Evolutionary conservation across 2,329 filamentous ascomycete genomes (phyloP).

Genomic region (Fusarium verticillioides): DNA sequence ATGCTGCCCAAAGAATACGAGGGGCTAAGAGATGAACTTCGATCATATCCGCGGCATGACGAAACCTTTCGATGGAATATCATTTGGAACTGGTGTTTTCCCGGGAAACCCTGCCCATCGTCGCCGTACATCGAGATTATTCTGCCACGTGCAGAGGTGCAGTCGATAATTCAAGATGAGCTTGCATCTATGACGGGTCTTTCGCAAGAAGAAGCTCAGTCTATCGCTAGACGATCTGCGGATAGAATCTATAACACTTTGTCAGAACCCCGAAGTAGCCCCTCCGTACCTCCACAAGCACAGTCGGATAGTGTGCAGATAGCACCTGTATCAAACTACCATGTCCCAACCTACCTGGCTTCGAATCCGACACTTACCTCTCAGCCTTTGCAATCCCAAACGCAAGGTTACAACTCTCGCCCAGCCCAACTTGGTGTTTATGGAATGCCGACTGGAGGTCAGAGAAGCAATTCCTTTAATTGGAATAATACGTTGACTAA

Average conservation of each 20-base stretch:
- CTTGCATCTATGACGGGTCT: neutral
- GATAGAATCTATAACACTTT: neutral
- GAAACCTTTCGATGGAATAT: neutral
- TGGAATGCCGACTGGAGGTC: too few relatives aligned
- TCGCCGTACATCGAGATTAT: neutral
- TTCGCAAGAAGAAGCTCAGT: neutral
- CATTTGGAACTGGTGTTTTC: neutral
- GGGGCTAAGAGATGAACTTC: too few relatives aligned
- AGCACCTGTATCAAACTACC: rapidly evolving
- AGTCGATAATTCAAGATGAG: rapidly evolving
- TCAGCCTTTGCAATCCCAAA: neutral
- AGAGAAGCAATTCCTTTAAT: too few relatives aligned
- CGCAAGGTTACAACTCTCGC: neutral
- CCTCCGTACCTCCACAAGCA: neutral
- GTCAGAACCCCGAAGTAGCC: too few relatives aligned
- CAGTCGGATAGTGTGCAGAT: neutral
- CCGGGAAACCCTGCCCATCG: rapidly evolving
- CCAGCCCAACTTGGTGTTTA: too few relatives aligned
- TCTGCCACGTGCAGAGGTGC: neutral
- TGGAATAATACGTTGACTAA: neutral
- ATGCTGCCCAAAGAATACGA: too few relatives aligned
- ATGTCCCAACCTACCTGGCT: rapidly evolving
- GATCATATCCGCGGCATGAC: too few relatives aligned
- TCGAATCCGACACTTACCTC: neutral
- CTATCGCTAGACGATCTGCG: too few relatives aligned